Conservation (phyloP, 306 rosid species). For the Bauhinia variegata region DNA sequence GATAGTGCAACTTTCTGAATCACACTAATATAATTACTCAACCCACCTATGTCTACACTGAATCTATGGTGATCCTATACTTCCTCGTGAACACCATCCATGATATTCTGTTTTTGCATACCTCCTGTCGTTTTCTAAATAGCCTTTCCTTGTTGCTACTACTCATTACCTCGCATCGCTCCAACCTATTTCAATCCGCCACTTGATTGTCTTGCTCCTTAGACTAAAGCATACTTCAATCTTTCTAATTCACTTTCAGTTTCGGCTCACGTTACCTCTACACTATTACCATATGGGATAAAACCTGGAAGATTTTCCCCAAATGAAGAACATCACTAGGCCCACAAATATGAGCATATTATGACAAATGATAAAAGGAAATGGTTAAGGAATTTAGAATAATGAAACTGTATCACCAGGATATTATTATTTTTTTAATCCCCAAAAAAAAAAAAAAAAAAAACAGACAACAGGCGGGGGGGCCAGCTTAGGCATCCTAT, state of each 20-base stretch:
- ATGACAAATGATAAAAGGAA: no score
- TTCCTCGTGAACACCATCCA: background rate
- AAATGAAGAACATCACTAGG: background rate
- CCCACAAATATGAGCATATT: slow-evolving; percentile 19
- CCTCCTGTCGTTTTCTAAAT: background rate
- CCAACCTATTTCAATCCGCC: slow-evolving; percentile 2
- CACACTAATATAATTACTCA: background rate
- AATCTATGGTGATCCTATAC: background rate
- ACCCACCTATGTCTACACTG: background rate
- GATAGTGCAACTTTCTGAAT: slow-evolving; percentile 6
- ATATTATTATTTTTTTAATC: no score
- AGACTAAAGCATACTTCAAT: background rate
- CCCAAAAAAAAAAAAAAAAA: background rate
- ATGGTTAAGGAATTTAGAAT: no score
- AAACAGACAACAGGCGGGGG: no score
- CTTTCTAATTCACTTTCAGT: no score
- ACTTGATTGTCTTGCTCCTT: background rate
- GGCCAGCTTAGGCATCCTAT: no score
- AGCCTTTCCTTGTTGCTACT: background rate
- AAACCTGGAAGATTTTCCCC: background rate
- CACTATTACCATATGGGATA: background rate
- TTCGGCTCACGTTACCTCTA: background rate
- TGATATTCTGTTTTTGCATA: background rate
- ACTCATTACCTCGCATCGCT: background rate
- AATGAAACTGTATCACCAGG: no score